These are phyloP conservation scores for Ophiocordyceps robertsii DNA, from an alignment of 2,329 filamentous ascomycete genomes.

Conservation along the genomic window DNA sequence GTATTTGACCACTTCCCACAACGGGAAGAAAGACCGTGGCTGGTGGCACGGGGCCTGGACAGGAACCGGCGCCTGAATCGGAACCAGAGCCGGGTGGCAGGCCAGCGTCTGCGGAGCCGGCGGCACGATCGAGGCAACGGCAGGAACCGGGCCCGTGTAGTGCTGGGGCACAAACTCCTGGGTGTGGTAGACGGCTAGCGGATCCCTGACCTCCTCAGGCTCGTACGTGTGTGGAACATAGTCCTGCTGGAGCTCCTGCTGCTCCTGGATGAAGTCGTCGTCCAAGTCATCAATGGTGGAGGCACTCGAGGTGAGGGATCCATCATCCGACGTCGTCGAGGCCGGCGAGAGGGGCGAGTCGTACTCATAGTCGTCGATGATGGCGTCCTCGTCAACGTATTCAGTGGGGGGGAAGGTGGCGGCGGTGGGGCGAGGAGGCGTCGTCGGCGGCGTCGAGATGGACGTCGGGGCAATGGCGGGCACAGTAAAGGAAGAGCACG, in stretches of 20 bases:
- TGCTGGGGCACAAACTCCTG: constrained; percentile 34
- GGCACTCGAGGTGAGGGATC: constrained; percentile 39
- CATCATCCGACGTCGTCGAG: constrained; percentile 37
- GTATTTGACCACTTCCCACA: constrained; percentile 40
- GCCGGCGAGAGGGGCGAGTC: constrained; percentile 36
- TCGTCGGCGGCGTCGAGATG: constrained; percentile 22
- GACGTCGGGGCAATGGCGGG: constrained; percentile 15
- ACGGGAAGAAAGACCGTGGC: constrained; percentile 34
- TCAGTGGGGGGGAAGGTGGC: constrained; percentile 7
- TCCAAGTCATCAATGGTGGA: constrained; percentile 38
- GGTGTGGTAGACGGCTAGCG: constrained; percentile 21
- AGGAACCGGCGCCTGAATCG: constrained; percentile 21
- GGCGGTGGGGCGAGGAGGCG: constrained; percentile 23
- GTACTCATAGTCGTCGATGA: constrained; percentile 29
- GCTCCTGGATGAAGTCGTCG: constrained; percentile 33
- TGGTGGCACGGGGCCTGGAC: constrained; percentile 21
- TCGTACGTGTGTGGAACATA: constrained; percentile 30
- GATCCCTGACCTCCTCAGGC: constrained; percentile 28
- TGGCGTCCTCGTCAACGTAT: constrained; percentile 36
- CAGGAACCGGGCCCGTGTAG: constrained; percentile 26
- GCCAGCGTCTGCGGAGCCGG: constrained; percentile 12
- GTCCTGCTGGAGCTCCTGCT: constrained; percentile 23
- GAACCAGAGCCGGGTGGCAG: constrained; percentile 16
- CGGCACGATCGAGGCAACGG: constrained; percentile 3
- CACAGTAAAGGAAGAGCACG: constrained; percentile 62